phyloP scores from a whole-genome alignment of 345 rosid genomes.

The Melaleuca quinquenervia region DNA sequence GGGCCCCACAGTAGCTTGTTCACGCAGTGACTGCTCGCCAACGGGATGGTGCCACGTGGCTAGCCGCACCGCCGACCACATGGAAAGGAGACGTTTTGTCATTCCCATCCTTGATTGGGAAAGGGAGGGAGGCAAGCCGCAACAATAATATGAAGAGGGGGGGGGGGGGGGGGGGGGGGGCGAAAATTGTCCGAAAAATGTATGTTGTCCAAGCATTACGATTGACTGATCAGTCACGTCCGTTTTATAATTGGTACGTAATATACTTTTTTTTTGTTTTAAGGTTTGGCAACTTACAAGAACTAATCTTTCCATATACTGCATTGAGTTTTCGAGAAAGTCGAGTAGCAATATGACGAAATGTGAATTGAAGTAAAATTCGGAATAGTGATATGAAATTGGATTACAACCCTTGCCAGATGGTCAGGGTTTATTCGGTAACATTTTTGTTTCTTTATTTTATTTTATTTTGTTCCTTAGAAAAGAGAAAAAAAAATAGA shows the following conservation, averaged over 20 bases:
- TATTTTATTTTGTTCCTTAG: too few species aligned
- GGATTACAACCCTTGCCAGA: background rate
- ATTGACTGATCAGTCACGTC: background rate
- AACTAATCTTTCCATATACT: accelerated
- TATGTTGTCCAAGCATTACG: background rate
- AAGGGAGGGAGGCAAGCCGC: background rate
- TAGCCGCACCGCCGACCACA: background rate
- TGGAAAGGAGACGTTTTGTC: background rate
- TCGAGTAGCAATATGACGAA: accelerated
- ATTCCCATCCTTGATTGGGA: background rate
- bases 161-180: background rate
- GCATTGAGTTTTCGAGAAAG: background rate
- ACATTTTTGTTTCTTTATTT: too few species aligned
- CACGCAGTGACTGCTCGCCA: background rate
- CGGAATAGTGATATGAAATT: accelerated
- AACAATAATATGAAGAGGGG: too few species aligned
- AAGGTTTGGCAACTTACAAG: background rate
- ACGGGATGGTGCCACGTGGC: background rate
- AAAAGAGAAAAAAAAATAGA: too few species aligned
- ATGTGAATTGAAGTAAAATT: background rate
- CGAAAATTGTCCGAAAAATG: background rate
- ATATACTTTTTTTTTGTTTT: background rate
- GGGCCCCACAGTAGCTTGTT: background rate
- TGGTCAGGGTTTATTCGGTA: too few species aligned
- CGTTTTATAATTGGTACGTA: background rate